Percentiles rank a stretch among this genome's conserved stretches.
Evolutionary conservation across 805 yeast species (phyloP).

Genomic region (Phaffomyces antillensis): DNA sequence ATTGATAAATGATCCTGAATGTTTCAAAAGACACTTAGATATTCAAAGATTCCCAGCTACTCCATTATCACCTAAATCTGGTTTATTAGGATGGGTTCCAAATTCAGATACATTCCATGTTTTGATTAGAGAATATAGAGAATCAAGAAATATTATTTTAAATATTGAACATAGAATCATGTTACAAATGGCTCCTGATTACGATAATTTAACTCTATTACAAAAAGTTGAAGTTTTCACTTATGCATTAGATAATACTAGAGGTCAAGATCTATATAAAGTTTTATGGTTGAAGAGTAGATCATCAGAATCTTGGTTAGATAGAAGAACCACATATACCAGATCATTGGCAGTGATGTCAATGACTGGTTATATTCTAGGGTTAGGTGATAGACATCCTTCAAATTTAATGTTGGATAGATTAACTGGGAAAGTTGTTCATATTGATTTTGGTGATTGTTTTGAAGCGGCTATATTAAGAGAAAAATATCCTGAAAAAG

Average conservation of each 20-base stretch:
- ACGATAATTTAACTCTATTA: constrained; percentile 78
- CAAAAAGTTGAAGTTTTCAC: constrained; percentile 97
- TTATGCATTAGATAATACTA: constrained; percentile 87
- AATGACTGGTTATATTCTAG: constrained; percentile 95
- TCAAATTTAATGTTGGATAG: constrained; percentile 93
- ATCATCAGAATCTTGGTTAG: constrained; percentile 96
- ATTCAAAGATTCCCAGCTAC: constrained; percentile 90
- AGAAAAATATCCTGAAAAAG: constrained; percentile 97
- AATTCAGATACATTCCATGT: constrained; percentile 96
- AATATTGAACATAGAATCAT: constrained; percentile 93
- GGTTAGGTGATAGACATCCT: constrained; percentile 97
- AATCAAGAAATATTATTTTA: constrained; percentile 77
- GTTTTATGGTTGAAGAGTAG: constrained; percentile 95
- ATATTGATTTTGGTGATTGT: constrained; percentile 98
- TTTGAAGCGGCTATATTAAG: constrained; percentile 96
- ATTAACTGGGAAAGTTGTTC: constrained; percentile 90
- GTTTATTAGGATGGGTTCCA: constrained; percentile 94
- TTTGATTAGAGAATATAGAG: constrained; percentile 86
- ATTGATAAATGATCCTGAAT: constrained; percentile 83
- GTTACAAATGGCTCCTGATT: constrained; percentile 96
- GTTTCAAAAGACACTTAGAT: constrained; percentile 91
- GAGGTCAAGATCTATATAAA: constrained; percentile 93
- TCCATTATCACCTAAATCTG: constrained; percentile 96
- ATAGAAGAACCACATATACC: constrained; percentile 92
- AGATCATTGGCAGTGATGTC: constrained; percentile 97